Percentiles rank a stretch among this genome's conserved stretches.
These are phyloP conservation scores for Omphalotus guepiniiformis DNA, from an alignment of 768 basidiomycete species.

Conservation along the genomic window DNA sequence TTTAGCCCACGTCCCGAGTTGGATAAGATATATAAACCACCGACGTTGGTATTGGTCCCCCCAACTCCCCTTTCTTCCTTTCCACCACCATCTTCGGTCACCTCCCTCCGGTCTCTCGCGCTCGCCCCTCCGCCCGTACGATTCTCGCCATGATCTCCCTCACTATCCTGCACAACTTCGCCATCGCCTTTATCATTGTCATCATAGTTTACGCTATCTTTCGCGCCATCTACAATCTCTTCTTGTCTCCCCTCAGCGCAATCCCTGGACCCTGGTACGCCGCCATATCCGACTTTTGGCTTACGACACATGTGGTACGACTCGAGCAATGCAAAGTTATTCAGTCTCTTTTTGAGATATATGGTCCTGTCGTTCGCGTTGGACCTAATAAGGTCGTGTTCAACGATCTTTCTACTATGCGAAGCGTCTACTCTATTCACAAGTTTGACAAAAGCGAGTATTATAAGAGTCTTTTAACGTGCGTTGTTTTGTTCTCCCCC, in stretches of 20 bases:
- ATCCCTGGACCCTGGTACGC: slow-evolving; percentile 83
- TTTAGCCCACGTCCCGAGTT: too few species aligned
- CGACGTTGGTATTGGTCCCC: neutral
- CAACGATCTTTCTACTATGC: slow-evolving; percentile 64
- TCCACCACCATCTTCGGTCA: slow-evolving; percentile 29
- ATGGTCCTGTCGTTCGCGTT: slow-evolving; percentile 76
- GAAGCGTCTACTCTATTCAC: slow-evolving; percentile 67
- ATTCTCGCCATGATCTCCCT: slow-evolving; percentile 3
- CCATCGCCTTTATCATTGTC: slow-evolving; percentile 13
- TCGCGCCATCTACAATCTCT: slow-evolving; percentile 38
- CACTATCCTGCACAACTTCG: slow-evolving; percentile 9
- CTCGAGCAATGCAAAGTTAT: slow-evolving; percentile 69
- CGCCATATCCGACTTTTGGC: slow-evolving; percentile 68
- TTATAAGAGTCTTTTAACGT: slow-evolving; percentile 81
- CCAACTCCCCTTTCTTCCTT: slow-evolving; percentile 3
- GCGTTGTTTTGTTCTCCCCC: slow-evolving; percentile 24
- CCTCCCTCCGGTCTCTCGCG: slow-evolving; percentile 20
- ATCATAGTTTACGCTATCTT: slow-evolving; percentile 28
- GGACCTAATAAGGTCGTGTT: slow-evolving; percentile 80
- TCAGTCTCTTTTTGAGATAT: slow-evolving; percentile 62
- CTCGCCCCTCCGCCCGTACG: slow-evolving; percentile 7
- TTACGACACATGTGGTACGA: slow-evolving; percentile 64
- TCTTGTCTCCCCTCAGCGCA: slow-evolving; percentile 64
- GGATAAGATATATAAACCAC: neutral
- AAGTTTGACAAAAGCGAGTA: slow-evolving; percentile 80